These are phyloP conservation scores for Firmiana major DNA, from an alignment of 345 rosid genomes.

Conservation along the genomic window DNA sequence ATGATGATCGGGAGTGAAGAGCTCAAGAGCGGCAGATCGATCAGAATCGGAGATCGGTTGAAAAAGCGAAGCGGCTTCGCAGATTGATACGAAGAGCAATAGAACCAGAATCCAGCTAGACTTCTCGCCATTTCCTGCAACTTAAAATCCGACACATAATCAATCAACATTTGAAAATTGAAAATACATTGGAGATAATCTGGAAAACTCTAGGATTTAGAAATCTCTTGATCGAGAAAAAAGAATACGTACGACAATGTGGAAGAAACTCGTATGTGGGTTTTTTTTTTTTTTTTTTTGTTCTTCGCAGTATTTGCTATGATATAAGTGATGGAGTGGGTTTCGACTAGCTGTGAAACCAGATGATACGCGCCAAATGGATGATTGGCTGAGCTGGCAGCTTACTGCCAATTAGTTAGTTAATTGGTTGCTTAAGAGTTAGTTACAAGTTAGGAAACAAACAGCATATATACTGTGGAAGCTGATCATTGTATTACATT, in stretches of 20 bases:
- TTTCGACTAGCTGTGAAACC: too few relatives aligned
- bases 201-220: background rate
- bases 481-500: too few relatives aligned
- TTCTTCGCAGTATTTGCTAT: background rate
- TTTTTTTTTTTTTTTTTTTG: background rate
- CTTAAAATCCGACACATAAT: background rate
- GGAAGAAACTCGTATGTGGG: background rate
- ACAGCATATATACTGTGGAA: too few relatives aligned
- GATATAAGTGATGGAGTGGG: background rate
- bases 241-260: background rate
- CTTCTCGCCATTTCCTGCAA: conserved; percentile 52
- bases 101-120: conserved; percentile 36
- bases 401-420: too few relatives aligned
- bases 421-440: too few relatives aligned
- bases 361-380: too few relatives aligned
- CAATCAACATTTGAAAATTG: background rate
- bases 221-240: background rate
- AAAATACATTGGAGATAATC: background rate
- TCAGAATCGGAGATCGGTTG: conserved; percentile 87
- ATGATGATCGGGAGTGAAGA: conserved; percentile 51
- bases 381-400: too few relatives aligned
- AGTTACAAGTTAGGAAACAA: too few relatives aligned
- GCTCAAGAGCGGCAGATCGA: conserved; percentile 86
- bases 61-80: conserved; percentile 49
- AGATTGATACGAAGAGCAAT: conserved; percentile 43